Evolutionary conservation across 2,329 filamentous ascomycete genomes (phyloP).

Genomic region (Biscogniauxia sp.): DNA sequence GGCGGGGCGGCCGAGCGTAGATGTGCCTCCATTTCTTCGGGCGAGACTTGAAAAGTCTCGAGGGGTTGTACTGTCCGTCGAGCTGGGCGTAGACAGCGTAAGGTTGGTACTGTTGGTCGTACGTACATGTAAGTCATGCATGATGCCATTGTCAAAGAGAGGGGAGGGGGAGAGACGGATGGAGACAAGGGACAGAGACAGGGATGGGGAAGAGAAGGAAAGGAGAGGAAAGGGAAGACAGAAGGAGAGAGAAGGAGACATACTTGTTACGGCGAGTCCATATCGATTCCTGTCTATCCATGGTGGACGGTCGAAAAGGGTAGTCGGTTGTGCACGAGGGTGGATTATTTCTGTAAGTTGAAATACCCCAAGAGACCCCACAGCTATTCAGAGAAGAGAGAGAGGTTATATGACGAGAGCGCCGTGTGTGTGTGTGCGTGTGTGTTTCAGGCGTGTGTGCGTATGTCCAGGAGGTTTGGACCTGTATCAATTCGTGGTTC

Average conservation of each 20-base stretch:
- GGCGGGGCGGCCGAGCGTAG: constrained; percentile 73
- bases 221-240: no score
- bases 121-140: background rate
- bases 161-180: background rate
- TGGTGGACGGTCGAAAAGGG: constrained; percentile 29
- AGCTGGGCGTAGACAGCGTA: constrained; percentile 71
- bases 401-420: background rate
- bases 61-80: constrained; percentile 48
- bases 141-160: constrained; percentile 4
- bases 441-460: no score
- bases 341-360: constrained; percentile 9
- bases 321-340: constrained; percentile 13
- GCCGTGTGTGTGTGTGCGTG: no score
- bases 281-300: constrained; percentile 55
- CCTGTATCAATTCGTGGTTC: no score
- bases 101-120: constrained; percentile 75
- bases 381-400: background rate
- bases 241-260: constrained; percentile 32
- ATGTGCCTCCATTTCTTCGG: constrained; percentile 63
- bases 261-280: constrained; percentile 86
- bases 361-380: constrained; percentile 4
- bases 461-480: no score
- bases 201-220: background rate
- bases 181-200: background rate
- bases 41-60: constrained; percentile 46